Percentiles rank a stretch among this genome's conserved stretches.
phyloP scores from a whole-genome alignment of 1,284 basidiomycete genomes.

The Chalciporus sp. region DNA sequence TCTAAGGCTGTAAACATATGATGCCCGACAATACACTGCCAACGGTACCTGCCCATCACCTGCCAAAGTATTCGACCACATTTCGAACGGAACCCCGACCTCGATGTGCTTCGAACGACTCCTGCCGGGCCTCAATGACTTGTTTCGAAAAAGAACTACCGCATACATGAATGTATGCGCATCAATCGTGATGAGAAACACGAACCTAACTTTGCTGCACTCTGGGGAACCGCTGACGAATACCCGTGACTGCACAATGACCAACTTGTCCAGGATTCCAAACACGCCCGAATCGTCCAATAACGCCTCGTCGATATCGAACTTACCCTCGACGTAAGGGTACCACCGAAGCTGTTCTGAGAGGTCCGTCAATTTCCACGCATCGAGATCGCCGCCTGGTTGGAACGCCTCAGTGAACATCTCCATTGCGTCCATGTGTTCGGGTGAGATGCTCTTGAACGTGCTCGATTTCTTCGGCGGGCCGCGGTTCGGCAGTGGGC shows the following conservation, averaged over 20 bases:
- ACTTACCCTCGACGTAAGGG: constrained; percentile 24
- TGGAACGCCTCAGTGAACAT: constrained; percentile 45
- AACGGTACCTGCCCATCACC: constrained; percentile 5
- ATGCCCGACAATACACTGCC: no score
- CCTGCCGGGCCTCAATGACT: constrained; percentile 25
- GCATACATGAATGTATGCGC: neutral
- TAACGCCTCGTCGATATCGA: constrained; percentile 35
- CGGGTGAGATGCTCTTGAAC: constrained; percentile 38
- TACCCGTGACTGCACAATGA: constrained; percentile 43
- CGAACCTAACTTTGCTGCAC: constrained; percentile 43
- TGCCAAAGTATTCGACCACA: constrained; percentile 31
- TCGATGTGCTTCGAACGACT: constrained; percentile 7
- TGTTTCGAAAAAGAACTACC: constrained; percentile 30
- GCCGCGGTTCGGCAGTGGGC: neutral
- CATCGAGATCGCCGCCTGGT: constrained; percentile 40
- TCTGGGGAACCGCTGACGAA: constrained; percentile 47
- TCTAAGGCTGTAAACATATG: no score
- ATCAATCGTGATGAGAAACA: neutral
- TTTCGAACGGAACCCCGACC: constrained; percentile 16
- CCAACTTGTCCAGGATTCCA: constrained; percentile 53
- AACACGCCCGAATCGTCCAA: constrained; percentile 46
- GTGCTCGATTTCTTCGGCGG: constrained; percentile 42
- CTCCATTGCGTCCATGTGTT: constrained; percentile 43
- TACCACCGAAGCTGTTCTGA: constrained; percentile 30
- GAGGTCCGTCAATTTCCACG: constrained; percentile 44